Evolutionary conservation across 306 rosid genomes (phyloP).

Genomic region (Prunus davidiana): DNA sequence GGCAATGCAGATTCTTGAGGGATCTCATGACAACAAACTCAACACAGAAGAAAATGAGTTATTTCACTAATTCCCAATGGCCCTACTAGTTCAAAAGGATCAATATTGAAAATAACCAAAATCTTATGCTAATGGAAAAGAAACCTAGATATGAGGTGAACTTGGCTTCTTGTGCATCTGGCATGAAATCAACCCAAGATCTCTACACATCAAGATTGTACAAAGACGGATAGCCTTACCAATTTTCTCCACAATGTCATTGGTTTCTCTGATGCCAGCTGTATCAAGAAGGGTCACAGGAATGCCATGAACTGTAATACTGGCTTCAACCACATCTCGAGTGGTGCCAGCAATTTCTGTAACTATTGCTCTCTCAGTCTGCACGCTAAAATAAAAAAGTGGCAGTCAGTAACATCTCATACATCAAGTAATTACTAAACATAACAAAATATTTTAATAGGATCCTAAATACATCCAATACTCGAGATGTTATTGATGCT

Average conservation of each 20-base stretch:
- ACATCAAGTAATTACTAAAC: background rate
- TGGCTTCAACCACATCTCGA: conserved; percentile 92
- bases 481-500: too few species aligned
- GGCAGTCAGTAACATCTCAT: conserved; percentile 45
- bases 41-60: background rate
- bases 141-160: background rate
- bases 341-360: conserved; percentile 98
- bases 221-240: conserved; percentile 47
- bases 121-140: background rate
- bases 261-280: conserved; percentile 94
- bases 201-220: background rate
- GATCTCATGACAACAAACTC: background rate
- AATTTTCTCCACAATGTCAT: conserved; percentile 90
- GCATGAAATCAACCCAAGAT: background rate
- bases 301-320: conserved; percentile 69
- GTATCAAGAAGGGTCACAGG: conserved; percentile 97
- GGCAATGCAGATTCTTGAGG: background rate
- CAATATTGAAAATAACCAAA: background rate
- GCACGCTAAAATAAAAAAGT: conserved; percentile 66
- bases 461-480: too few species aligned
- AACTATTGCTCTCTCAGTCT: conserved; percentile 99
- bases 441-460: background rate
- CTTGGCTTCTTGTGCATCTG: conserved; percentile 4
- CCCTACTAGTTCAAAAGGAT: background rate
- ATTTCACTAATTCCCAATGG: background rate